phyloP scores from a whole-genome alignment of 352 stramenopile species.

The Globisporangium viniferum region DNA sequence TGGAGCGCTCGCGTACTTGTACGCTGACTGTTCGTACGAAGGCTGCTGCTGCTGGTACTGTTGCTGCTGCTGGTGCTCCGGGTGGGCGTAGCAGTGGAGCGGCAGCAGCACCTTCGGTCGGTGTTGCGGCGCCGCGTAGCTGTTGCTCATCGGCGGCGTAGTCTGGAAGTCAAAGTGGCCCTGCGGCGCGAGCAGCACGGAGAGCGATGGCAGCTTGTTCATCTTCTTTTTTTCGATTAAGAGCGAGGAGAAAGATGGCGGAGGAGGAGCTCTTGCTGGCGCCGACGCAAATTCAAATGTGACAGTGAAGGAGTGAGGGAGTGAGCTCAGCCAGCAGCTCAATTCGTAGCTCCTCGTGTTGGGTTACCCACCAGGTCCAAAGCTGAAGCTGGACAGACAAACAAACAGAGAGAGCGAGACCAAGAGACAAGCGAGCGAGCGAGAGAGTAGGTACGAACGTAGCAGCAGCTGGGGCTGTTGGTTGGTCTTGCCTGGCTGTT shows the following conservation, averaged over 20 bases:
- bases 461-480: not conserved
- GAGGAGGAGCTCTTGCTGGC: not conserved
- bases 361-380: not conserved
- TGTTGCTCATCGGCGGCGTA: not conserved
- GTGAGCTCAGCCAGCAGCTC: not conserved
- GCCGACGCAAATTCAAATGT: conserved; percentile 13
- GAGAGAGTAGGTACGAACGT: not conserved
- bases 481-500: not conserved
- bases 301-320: not conserved
- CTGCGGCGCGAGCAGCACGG: conserved; percentile 15
- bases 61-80: not conserved
- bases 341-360: not conserved
- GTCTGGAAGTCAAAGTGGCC: not conserved
- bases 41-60: not conserved
- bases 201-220: conserved; percentile 17
- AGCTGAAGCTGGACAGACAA: not conserved
- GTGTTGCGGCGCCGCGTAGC: not conserved
- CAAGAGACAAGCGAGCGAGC: not conserved
- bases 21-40: not conserved
- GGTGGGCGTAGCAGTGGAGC: conserved; percentile 6
- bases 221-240: not conserved
- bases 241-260: not conserved
- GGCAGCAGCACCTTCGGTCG: not conserved
- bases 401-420: not conserved
- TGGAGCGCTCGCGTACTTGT: not conserved